phyloP scores from a whole-genome alignment of 1,284 basidiomycete genomes.

The Apiotrichum akiyoshidainum region DNA sequence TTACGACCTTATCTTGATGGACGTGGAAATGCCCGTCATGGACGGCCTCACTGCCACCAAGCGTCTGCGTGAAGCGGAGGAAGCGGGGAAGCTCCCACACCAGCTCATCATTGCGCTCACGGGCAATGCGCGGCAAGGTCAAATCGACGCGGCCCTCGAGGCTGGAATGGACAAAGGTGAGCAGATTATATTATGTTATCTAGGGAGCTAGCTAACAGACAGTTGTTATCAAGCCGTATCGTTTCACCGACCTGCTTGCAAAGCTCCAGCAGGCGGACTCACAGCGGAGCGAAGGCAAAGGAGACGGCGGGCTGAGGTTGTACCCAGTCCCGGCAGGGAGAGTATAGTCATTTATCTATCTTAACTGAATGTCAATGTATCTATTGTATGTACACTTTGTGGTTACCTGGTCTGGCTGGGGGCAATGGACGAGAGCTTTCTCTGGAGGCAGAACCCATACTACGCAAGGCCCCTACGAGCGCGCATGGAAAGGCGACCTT shows the following conservation, averaged over 20 bases:
- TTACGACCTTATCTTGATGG: conserved; percentile 47
- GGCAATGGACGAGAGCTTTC: no score
- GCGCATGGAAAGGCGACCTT: no score
- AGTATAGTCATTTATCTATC: no score
- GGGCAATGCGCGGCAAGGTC: conserved; percentile 15
- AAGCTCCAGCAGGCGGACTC: conserved; percentile 25
- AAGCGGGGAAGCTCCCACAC: neutral
- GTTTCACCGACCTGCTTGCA: conserved; percentile 35
- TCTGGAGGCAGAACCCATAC: no score
- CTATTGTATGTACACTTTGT: no score
- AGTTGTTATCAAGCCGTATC: conserved; percentile 37
- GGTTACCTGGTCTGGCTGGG: no score
- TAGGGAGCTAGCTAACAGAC: conserved; percentile 18
- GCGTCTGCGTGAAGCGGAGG: conserved; percentile 10
- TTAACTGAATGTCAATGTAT: no score
- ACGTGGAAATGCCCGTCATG: conserved; percentile 43
- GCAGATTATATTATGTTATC: neutral
- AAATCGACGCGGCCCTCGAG: conserved; percentile 7
- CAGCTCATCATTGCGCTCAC: conserved; percentile 7
- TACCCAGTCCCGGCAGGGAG: no score
- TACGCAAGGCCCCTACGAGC: no score
- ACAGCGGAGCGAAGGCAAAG: no score
- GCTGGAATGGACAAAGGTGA: no score
- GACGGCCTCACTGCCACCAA: conserved; percentile 11
- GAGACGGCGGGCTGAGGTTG: no score